phyloP scores from a whole-genome alignment of 1,139 yeast genomes.

The Suhomyces terraborum region DNA sequence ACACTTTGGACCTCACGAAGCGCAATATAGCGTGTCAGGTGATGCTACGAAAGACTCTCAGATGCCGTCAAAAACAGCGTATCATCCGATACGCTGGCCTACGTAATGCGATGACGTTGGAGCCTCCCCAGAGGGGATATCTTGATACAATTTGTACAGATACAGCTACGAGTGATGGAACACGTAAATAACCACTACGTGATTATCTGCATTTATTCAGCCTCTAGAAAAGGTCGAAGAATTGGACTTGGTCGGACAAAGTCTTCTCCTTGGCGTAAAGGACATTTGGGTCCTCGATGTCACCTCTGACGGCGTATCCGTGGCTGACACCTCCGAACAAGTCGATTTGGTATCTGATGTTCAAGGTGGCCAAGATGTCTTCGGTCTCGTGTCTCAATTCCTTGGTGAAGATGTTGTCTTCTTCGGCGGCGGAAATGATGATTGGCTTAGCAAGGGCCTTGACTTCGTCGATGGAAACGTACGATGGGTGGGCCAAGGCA shows the following conservation, averaged over 20 bases:
- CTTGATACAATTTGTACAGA: no score
- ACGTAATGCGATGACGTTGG: no score
- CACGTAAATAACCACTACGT: no score
- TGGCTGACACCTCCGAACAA: slow-evolving; percentile 65
- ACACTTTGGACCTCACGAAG: no score
- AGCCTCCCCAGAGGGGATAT: no score
- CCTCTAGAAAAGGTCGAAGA: slow-evolving; percentile 11
- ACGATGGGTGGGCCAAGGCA: slow-evolving; percentile 82
- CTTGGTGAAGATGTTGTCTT: slow-evolving; percentile 59
- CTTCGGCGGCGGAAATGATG: slow-evolving; percentile 71
- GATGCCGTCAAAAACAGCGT: no score
- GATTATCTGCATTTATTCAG: no score
- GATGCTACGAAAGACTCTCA: no score
- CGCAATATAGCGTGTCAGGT: no score
- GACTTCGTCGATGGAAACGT: slow-evolving; percentile 64
- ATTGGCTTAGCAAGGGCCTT: slow-evolving; percentile 60
- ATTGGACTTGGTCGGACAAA: slow-evolving; percentile 56
- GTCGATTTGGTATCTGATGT: slow-evolving; percentile 55
- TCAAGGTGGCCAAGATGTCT: slow-evolving; percentile 48
- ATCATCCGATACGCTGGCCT: no score
- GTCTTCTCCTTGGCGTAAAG: slow-evolving; percentile 73
- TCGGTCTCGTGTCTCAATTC: slow-evolving; percentile 67
- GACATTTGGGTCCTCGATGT: slow-evolving; percentile 52
- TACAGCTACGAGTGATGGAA: no score
- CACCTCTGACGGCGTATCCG: slow-evolving; percentile 79